A percentile compares a stretch with the other conserved stretches of the same genome.
These are phyloP conservation scores for Huntiella bhutanensis DNA, from an alignment of 2,329 filamentous ascomycete genomes.

Conservation along the genomic window DNA sequence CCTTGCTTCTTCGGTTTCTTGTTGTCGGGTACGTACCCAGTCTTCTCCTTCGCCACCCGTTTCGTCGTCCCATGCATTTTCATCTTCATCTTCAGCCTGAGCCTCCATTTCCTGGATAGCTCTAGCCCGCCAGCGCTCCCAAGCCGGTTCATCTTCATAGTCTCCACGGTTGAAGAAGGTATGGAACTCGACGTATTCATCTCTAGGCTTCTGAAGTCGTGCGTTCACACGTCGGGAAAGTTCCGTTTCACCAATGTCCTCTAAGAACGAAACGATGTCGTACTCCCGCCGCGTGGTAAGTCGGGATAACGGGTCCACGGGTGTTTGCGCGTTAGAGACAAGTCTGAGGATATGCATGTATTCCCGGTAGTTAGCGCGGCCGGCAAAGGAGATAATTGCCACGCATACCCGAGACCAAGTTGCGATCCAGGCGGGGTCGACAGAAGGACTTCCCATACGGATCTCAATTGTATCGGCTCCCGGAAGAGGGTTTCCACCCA, in stretches of 20 bases:
- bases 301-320: not conserved
- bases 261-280: conserved; percentile 20
- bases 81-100: not conserved
- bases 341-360: conserved; percentile 16
- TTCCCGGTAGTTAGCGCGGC: conserved; percentile 16
- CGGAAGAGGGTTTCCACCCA: not conserved
- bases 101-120: not conserved
- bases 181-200: not conserved
- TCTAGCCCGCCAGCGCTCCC: no score
- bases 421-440: conserved; percentile 19
- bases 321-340: conserved; percentile 12
- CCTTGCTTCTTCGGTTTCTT: no score
- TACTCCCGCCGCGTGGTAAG: conserved; percentile 14
- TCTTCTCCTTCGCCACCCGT: no score
- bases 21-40: no score
- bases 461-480: conserved; percentile 19
- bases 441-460: conserved; percentile 19
- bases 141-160: no score
- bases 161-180: no score
- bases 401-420: conserved; percentile 20
- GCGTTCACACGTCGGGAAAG: conserved; percentile 14
- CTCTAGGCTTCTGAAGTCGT: conserved; percentile 1
- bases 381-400: conserved; percentile 17
- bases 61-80: not conserved
- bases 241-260: conserved; percentile 18